Evolutionary conservation across 768 basidiomycete species (phyloP), one percentile per base, ranked within the genome.

Genomic region (Xanthoconium stramineum): DNA sequence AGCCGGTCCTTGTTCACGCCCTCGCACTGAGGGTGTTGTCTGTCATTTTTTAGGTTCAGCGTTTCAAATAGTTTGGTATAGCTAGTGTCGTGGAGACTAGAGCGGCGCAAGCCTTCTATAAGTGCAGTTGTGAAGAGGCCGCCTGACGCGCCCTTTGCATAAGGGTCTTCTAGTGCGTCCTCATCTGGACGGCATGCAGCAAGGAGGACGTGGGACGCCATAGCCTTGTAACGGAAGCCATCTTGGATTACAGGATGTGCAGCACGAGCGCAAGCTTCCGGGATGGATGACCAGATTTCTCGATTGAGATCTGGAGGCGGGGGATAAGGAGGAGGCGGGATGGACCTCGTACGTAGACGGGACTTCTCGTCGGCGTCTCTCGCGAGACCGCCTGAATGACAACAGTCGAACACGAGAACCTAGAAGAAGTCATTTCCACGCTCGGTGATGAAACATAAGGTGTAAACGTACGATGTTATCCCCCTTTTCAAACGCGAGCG

Each of bases 101-200:
- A 47, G 11, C 5, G 2, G 17, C 58, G 49, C 54, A 63, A 45
- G 48, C 44, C 13, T 13, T 65, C 30, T 28, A 65, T 14, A 30
- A 65, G 61, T 6, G 61, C 64, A 14, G 46, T 47, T 13, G 64
- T 65, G 46, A 65, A 63, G 14, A 65, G 38, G 15, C 64, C 64
- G 1, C 56, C 65, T 6, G 61, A 42, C 4, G 15, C 51, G 15
- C 57, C 53, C 35, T 47, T 40, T 0, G 38, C 50, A 12, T 11
- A n/a, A 28, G 56, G 54, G 24, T 66, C 48, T 28, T 65, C 64
- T 5, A 52, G 13, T 14, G 65, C 64, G 5, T 2, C 0, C 7
- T 65, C 61, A 2, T 48, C 56, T 13, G 64, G 52, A 29, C 56
- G 61, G 36, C 64, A 65, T 9, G 64, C 64, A 35, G 64, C 65